Base-by-base conservation (phyloP, 2,329 filamentous ascomycete genomes). In the Lecanicillium sp. region DNA sequence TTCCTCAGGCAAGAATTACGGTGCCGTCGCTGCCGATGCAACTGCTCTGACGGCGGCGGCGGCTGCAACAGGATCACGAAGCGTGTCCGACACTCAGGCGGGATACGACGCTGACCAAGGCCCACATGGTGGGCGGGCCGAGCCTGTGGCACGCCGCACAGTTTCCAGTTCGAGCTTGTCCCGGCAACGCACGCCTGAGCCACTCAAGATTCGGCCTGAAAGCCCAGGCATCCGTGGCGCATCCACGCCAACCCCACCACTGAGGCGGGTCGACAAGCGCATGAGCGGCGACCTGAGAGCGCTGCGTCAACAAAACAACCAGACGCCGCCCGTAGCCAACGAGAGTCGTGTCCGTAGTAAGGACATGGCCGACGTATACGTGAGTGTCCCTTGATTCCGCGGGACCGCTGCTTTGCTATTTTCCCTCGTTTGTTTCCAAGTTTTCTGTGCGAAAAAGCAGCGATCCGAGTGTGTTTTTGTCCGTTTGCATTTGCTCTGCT, bases 351-450 rank as follows among this genome's bases (percentile, higher is more conserved):
- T 78, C 65, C 85, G 85, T 60, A 68, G 82, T 58, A 83, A 79
- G 70, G 83, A 81, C 66, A 95, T 95, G 86, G 74, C 85, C 61
- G 86, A 95, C 72, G 82, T 94, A 67, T 95, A 85, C 69, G 88
- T 95, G 77, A 83, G 87, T 84, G 38, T 28, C 50, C 49, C 42
- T 45, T 46, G 43, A 46, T 38, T 44, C n/a, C 43, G 42, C 36
- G 22, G 19, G 17, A 36, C 17, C 33, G 33, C 33, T 28, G n/a
- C 30, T 43, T 45, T 40, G 37, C 16, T 30, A n/a, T 15, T 34
- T 25, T 32, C 29, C 31, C 27, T 32, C 19, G n/a, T n/a, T 19
- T 27, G 18, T 29, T 38, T 29, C 17, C 29, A 31, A 31, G 25
- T 22, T 31, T 30, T 34, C 9, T 35, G 22, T 25, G 22, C 22